phyloP scores from a whole-genome alignment of 2,329 filamentous ascomycete genomes.

The Exophiala bonariae region DNA sequence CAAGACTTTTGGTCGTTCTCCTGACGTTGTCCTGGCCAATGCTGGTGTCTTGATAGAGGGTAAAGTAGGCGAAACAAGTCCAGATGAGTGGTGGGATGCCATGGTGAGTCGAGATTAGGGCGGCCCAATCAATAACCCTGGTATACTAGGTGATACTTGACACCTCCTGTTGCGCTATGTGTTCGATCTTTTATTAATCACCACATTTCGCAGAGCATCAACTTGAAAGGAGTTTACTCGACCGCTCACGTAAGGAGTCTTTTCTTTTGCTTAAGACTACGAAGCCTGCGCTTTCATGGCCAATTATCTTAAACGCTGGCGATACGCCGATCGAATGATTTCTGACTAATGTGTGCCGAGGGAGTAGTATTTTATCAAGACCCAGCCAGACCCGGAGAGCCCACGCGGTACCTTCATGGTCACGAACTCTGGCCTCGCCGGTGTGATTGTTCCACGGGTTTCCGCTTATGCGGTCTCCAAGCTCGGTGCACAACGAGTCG shows the following conservation, averaged over 20 bases:
- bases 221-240: too few relatives aligned
- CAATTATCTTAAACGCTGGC: too few relatives aligned
- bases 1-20: background rate
- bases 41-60: background rate
- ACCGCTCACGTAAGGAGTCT: too few relatives aligned
- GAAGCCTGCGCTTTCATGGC: too few relatives aligned
- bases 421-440: background rate
- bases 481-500: background rate
- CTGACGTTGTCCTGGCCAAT: constrained; percentile 3
- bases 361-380: background rate
- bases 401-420: background rate
- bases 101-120: background rate
- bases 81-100: background rate
- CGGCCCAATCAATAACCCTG: too few relatives aligned
- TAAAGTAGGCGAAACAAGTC: background rate
- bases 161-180: too few relatives aligned
- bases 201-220: too few relatives aligned
- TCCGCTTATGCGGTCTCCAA: background rate
- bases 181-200: too few relatives aligned
- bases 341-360: background rate
- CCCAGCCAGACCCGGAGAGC: background rate
- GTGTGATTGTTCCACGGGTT: background rate
- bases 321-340: background rate
- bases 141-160: too few relatives aligned
- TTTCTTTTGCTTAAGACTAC: too few relatives aligned